Base-by-base conservation (phyloP, 2,329 filamentous ascomycete species). In the Dothideomycetes sp. region DNA sequence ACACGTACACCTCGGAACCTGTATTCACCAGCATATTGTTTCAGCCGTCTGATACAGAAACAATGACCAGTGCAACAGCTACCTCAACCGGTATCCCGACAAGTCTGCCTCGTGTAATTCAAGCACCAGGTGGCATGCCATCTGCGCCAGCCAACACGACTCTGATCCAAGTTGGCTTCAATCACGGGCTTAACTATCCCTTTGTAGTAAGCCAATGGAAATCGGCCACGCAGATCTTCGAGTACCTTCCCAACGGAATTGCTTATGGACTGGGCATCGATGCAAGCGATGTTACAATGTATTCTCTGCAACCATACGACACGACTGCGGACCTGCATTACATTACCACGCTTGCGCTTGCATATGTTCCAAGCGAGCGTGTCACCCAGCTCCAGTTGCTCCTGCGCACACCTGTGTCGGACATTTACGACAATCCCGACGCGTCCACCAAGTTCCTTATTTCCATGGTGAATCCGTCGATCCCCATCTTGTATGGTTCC, bases 221-320 rank as follows among this genome's bases (percentile, higher is more conserved):
- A 47, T 83, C 87, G 14, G 82, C 85, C 4, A 77, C 77, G 30
- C 89, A 96, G 61, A 84, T 98, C 53, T 94, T 95, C 66, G 64
- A 75, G 38, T 83, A 76, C 48, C 67, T 95, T 3, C 87, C 87
- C 0, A 51, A 68, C 38, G 85, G 84, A 47, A 69, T 94, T 36
- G 66, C 73, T 2, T 73, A 80, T 47, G 81, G 75, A 32, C 65
- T 94, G 8, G 58, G 59, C 38, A 58, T 69, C 38, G 51, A 50
- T 3, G 31, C 44, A 5, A 51, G 68, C 14, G 66, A 81, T 40
- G 67, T 87, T 36, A 61, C 69, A 32, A 81, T 94, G 66, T 71
- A 75, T 46, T 77, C 75, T 47, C 74, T 96, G 37, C 70, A 80
- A 50, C 86, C 87, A 2, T 79, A 82, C 49, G 80, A 94, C 57